These are phyloP conservation scores for Biscogniauxia sp. DNA, from an alignment of 2,329 filamentous ascomycete species.

Conservation along the genomic window DNA sequence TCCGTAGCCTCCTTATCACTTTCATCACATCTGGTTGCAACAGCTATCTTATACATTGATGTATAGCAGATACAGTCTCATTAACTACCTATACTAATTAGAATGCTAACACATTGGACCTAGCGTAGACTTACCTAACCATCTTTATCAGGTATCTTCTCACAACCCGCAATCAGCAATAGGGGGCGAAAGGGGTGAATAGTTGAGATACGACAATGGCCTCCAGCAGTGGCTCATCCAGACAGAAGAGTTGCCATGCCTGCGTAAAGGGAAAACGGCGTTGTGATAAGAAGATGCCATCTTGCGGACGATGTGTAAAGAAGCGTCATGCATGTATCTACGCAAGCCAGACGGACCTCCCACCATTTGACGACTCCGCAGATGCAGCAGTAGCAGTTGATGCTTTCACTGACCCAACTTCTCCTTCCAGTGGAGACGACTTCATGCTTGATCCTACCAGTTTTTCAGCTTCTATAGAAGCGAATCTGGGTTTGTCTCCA, in stretches of 20 bases:
- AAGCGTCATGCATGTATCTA: slow-evolving; percentile 44
- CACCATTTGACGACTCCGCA: slow-evolving; percentile 19
- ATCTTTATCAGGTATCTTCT: too few species aligned
- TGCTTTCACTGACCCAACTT: slow-evolving; percentile 34
- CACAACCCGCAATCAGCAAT: neutral
- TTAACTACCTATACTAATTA: too few species aligned
- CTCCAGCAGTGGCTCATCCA: slow-evolving; percentile 33
- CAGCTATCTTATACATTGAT: too few species aligned
- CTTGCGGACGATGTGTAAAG: slow-evolving; percentile 42
- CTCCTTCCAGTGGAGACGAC: slow-evolving; percentile 17
- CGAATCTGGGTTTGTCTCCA: slow-evolving; percentile 4
- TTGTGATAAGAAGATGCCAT: slow-evolving; percentile 45
- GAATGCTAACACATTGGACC: too few species aligned
- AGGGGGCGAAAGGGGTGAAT: neutral
- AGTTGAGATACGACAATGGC: slow-evolving; percentile 7
- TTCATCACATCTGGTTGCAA: too few species aligned
- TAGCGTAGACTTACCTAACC: too few species aligned
- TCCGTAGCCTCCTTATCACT: neutral
- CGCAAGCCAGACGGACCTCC: slow-evolving; percentile 9
- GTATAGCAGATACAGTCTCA: too few species aligned
- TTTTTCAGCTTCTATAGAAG: slow-evolving; percentile 4
- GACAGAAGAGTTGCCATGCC: slow-evolving; percentile 49
- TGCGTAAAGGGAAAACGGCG: slow-evolving; percentile 47
- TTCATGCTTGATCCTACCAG: slow-evolving; percentile 6
- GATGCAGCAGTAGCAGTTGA: slow-evolving; percentile 31